A percentile compares a stretch with the other conserved stretches of the same genome.
phyloP scores from a whole-genome alignment of 495 filamentous ascomycete genomes.

The Penicillium coffeae region DNA sequence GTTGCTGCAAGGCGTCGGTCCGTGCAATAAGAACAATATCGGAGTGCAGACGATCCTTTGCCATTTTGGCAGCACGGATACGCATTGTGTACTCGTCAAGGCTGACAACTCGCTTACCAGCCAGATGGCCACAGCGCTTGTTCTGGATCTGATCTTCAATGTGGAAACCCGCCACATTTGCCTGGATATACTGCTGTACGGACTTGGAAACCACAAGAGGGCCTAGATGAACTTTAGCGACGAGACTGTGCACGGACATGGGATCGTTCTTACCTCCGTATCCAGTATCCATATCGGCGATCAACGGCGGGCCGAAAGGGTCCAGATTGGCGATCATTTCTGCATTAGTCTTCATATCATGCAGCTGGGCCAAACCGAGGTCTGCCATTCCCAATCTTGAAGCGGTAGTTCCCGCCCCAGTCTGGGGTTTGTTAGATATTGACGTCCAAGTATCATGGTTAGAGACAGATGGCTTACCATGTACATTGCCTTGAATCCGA shows the following conservation, averaged over 20 bases:
- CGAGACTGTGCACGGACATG: no score
- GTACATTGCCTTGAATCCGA: conserved; percentile 61
- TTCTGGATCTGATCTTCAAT: conserved; percentile 67
- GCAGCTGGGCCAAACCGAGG: conserved; percentile 58
- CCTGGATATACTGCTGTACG: conserved; percentile 60
- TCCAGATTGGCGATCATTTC: conserved; percentile 63
- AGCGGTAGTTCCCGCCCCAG: conserved; percentile 63
- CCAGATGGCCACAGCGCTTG: conserved; percentile 63
- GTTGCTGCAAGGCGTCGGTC: conserved; percentile 61
- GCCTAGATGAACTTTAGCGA: conserved; percentile 30
- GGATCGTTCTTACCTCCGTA: conserved; percentile 47
- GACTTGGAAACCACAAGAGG: conserved; percentile 60
- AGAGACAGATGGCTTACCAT: conserved; percentile 47
- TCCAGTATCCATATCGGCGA: conserved; percentile 69
- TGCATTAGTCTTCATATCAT: conserved; percentile 64
- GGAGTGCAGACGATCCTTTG: conserved; percentile 43
- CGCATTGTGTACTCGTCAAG: conserved; percentile 50
- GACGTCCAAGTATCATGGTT: conserved; percentile 5
- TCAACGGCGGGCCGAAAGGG: conserved; percentile 53
- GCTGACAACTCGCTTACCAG: conserved; percentile 58
- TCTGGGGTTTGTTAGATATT: conserved; percentile 34
- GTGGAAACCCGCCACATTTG: conserved; percentile 67
- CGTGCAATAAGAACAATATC: conserved; percentile 68
- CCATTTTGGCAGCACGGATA: conserved; percentile 50
- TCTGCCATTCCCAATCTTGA: conserved; percentile 63